Evolutionary conservation across 306 rosid species (phyloP).

Genomic region (Canavalia ensiformis): DNA sequence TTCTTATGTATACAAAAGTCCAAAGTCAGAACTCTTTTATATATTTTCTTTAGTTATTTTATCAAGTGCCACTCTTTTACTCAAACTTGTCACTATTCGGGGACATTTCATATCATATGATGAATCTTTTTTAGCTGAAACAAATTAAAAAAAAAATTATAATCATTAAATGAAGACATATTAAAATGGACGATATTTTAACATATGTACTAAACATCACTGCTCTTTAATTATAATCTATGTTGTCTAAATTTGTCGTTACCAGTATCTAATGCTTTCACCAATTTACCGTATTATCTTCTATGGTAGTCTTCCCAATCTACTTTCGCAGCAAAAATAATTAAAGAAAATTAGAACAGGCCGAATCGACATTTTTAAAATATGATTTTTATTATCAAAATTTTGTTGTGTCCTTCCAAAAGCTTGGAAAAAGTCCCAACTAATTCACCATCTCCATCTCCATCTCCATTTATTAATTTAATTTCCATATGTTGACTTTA

Average conservation of each 20-base stretch:
- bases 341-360: neutral
- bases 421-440: constrained; percentile 50
- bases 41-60: neutral
- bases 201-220: too few species aligned
- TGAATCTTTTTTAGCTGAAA: too few species aligned
- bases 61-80: neutral
- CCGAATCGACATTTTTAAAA: too few species aligned
- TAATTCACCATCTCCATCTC: constrained; percentile 27
- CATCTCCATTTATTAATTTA: constrained; percentile 46
- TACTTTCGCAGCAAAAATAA: neutral
- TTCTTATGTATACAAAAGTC: neutral
- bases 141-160: too few species aligned
- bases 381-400: too few species aligned
- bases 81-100: constrained; percentile 13
- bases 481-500: constrained; percentile 69
- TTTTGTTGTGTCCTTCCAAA: constrained; percentile 33
- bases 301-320: neutral
- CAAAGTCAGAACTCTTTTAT: constrained; percentile 24
- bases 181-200: too few species aligned
- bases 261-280: neutral
- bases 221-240: neutral
- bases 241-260: neutral
- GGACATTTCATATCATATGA: constrained; percentile 11
- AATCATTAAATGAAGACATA: too few species aligned
- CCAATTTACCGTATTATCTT: neutral